Evolutionary conservation across 208 protist genomes (phyloP).

Genomic region (Trypanosoma boissoni): DNA sequence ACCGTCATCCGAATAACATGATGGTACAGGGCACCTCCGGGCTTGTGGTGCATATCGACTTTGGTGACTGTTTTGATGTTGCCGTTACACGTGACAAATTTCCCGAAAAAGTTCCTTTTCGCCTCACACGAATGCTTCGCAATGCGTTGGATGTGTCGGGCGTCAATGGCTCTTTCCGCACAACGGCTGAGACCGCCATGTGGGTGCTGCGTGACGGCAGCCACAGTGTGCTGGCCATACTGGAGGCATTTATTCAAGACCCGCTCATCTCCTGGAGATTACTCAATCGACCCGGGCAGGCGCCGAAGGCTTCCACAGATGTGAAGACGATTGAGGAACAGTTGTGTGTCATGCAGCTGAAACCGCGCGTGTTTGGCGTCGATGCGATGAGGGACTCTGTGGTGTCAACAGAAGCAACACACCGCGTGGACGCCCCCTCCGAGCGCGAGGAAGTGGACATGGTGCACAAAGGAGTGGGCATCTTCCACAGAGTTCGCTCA

Average conservation of each 20-base stretch:
- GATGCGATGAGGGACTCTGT: not conserved
- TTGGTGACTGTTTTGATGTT: conserved; percentile 99
- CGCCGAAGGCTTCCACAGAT: conserved; percentile 66
- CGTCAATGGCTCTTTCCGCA: conserved; percentile 97
- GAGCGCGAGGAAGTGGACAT: conserved; percentile 60
- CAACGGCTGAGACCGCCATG: conserved; percentile 97
- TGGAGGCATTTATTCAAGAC: conserved; percentile 99
- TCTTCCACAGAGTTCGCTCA: conserved; percentile 77
- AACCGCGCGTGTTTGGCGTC: conserved; percentile 16
- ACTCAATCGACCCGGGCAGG: conserved; percentile 65
- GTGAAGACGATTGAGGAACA: conserved; percentile 79
- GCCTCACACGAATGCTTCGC: conserved; percentile 99
- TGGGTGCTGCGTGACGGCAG: conserved; percentile 96
- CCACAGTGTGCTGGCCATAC: conserved; percentile 97
- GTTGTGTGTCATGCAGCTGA: conserved; percentile 36
- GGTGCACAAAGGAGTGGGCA: conserved; percentile 77
- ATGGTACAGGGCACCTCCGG: conserved; percentile 98
- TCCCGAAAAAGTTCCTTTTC: conserved; percentile 99
- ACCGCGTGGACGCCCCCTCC: not conserved
- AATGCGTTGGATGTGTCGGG: conserved; percentile 99
- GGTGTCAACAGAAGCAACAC: conserved; percentile 5
- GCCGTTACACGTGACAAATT: conserved; percentile 99
- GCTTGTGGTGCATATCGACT: conserved; percentile 99
- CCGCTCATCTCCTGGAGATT: conserved; percentile 99
- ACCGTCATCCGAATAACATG: conserved; percentile 99